Evolutionary conservation across 2,329 filamentous ascomycete species (phyloP).

Genomic region (Thelonectria blattea): DNA sequence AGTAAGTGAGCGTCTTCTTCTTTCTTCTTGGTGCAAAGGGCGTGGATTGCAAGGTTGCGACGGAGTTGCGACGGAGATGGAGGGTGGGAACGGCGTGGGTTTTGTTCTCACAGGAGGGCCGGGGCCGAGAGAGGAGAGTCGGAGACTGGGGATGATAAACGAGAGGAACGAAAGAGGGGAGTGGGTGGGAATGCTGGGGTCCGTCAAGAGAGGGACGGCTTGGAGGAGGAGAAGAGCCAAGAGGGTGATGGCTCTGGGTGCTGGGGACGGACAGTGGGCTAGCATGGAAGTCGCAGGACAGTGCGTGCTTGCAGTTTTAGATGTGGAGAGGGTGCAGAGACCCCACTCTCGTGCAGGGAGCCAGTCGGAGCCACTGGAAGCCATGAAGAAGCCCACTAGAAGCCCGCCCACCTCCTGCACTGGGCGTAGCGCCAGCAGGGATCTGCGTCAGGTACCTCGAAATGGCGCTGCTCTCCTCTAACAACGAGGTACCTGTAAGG

Average conservation of each 20-base stretch:
- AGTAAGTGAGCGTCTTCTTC: background rate
- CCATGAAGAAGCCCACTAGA: slow-evolving; percentile 39
- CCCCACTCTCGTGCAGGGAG: slow-evolving; percentile 25
- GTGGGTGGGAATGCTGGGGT: background rate
- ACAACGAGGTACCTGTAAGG: background rate
- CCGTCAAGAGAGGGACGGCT: background rate
- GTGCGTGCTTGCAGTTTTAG: slow-evolving; percentile 4
- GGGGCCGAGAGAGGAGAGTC: background rate
- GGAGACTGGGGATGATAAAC: slow-evolving; percentile 1
- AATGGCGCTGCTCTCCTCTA: background rate
- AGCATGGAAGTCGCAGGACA: background rate
- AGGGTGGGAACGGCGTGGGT: slow-evolving; percentile 15
- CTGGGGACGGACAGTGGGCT: background rate
- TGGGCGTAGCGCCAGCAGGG: slow-evolving; percentile 29
- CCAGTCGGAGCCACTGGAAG: slow-evolving; percentile 37
- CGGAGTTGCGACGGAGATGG: slow-evolving; percentile 11
- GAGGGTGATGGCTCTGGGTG: background rate
- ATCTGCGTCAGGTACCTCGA: slow-evolving; percentile 10
- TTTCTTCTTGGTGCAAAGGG: slow-evolving; percentile 1
- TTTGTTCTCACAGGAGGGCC: slow-evolving; percentile 9
- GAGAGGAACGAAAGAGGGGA: background rate
- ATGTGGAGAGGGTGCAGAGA: slow-evolving; percentile 19
- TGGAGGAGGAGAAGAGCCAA: background rate
- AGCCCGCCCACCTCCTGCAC: slow-evolving; percentile 37
- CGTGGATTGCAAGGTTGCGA: slow-evolving; percentile 14